A percentile compares a stretch with the other conserved stretches of the same genome.
These are phyloP conservation scores for Oldenlandia corymbosa DNA, from an alignment of 257 asterid species.

Conservation along the genomic window DNA sequence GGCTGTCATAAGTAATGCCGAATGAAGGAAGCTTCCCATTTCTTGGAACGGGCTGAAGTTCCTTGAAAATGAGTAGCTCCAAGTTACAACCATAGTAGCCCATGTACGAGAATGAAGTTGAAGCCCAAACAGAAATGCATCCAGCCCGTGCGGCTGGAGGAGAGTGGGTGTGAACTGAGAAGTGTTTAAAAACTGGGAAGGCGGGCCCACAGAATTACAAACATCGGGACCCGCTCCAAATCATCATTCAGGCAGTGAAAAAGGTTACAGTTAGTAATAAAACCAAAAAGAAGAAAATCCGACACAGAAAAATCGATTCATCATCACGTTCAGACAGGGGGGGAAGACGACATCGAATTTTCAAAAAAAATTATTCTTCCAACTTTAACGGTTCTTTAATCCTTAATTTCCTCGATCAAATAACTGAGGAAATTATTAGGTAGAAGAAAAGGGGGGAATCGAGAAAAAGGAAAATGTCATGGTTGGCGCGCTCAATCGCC, in stretches of 20 bases:
- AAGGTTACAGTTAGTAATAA: not conserved
- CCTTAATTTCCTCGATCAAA: conserved; percentile 16
- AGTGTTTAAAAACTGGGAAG: not conserved
- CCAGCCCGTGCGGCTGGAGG: not conserved
- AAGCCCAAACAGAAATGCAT: too few relatives aligned
- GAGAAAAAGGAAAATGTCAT: conserved; percentile 68
- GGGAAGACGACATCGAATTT: not conserved
- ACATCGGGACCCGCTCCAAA: conserved; percentile 11
- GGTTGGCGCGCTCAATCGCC: conserved; percentile 91
- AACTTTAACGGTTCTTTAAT: not conserved
- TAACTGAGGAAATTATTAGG: not conserved
- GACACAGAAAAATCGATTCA: not conserved
- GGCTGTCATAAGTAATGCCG: too few relatives aligned
- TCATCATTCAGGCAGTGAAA: conserved; percentile 6
- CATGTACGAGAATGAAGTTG: too few relatives aligned
- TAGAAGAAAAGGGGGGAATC: not conserved
- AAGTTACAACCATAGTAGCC: too few relatives aligned
- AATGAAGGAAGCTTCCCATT: too few relatives aligned
- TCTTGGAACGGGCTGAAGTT: too few relatives aligned
- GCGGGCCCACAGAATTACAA: not conserved
- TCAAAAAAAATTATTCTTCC: not conserved
- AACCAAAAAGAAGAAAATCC: not conserved
- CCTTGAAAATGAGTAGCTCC: too few relatives aligned
- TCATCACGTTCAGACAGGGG: not conserved
- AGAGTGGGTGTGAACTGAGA: too few relatives aligned